Percentiles rank a stretch among this genome's conserved stretches.
These are phyloP conservation scores for Pseudofabraea citricarpa DNA, from an alignment of 2,329 filamentous ascomycete species.

Conservation along the genomic window DNA sequence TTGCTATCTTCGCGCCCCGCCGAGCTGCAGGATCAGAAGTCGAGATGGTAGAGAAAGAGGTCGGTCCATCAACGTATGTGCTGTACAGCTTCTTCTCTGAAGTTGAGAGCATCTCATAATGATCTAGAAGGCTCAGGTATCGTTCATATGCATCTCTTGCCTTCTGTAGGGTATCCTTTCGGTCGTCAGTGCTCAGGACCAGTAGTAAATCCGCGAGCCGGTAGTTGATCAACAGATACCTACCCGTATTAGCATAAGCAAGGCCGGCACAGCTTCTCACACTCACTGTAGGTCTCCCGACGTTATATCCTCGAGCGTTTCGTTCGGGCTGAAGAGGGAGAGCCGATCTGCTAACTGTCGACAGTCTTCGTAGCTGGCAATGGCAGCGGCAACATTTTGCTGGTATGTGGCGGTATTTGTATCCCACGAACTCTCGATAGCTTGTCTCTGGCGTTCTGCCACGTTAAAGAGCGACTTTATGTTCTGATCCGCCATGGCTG, in stretches of 20 bases:
- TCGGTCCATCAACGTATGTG: conserved; percentile 66
- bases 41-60: conserved; percentile 68
- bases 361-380: conserved; percentile 70
- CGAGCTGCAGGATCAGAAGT: conserved; percentile 60
- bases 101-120: conserved; percentile 66
- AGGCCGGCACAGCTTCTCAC: not conserved
- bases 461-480: conserved; percentile 48
- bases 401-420: conserved; percentile 62
- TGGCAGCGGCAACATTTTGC: conserved; percentile 60
- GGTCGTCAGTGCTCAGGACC: conserved; percentile 57
- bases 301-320: conserved; percentile 78
- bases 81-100: conserved; percentile 66
- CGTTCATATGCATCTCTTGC: conserved; percentile 70
- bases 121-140: conserved; percentile 72
- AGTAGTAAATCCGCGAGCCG: conserved; percentile 76
- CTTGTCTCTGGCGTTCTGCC: conserved; percentile 49
- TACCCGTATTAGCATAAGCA: conserved; percentile 26
- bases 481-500: conserved; percentile 37
- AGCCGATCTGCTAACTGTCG: conserved; percentile 63
- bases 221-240: conserved; percentile 73
- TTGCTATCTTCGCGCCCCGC: conserved; percentile 78
- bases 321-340: conserved; percentile 86
- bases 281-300: conserved; percentile 75
- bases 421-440: conserved; percentile 59
- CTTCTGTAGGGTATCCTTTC: conserved; percentile 56